phyloP scores from a whole-genome alignment of 2,329 filamentous ascomycete genomes.

The Cryphonectria radicalis region DNA sequence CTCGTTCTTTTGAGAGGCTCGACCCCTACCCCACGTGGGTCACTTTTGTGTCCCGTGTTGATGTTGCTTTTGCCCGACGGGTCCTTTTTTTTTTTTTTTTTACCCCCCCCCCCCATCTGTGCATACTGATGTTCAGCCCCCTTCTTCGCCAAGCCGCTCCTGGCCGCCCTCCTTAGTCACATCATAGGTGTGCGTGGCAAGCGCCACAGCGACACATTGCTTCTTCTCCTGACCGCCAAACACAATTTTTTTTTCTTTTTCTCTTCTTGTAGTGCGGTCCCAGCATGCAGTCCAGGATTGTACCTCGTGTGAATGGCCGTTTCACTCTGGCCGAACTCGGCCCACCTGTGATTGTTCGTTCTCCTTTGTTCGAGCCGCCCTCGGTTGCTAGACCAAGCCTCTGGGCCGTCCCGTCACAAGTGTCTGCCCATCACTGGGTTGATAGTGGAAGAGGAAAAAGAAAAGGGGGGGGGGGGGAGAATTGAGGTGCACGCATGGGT shows the following conservation, averaged over 20 bases:
- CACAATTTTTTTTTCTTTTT: too few relatives aligned
- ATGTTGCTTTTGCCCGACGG: neutral
- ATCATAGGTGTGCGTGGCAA: neutral
- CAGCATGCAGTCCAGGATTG: neutral
- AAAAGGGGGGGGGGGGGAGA: neutral
- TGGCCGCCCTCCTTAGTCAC: neutral
- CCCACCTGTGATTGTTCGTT: neutral
- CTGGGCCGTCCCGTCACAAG: neutral
- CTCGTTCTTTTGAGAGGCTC: neutral
- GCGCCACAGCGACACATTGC: neutral
- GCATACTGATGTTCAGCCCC: neutral
- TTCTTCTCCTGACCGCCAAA: neutral
- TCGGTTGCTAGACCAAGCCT: neutral
- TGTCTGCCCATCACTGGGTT: neutral
- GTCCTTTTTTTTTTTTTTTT: neutral
- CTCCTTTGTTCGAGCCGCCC: neutral
- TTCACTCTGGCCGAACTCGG: neutral
- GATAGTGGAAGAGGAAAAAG: neutral
- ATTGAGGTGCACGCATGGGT: neutral
- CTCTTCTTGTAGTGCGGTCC: neutral
- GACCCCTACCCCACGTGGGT: neutral
- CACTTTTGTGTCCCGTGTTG: neutral
- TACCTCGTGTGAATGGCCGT: neutral
- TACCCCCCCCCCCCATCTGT: too few relatives aligned
- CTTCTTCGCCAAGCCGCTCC: neutral